phyloP scores from a whole-genome alignment of 441 rosid species.

The Pelargonium fulgidum region DNA sequence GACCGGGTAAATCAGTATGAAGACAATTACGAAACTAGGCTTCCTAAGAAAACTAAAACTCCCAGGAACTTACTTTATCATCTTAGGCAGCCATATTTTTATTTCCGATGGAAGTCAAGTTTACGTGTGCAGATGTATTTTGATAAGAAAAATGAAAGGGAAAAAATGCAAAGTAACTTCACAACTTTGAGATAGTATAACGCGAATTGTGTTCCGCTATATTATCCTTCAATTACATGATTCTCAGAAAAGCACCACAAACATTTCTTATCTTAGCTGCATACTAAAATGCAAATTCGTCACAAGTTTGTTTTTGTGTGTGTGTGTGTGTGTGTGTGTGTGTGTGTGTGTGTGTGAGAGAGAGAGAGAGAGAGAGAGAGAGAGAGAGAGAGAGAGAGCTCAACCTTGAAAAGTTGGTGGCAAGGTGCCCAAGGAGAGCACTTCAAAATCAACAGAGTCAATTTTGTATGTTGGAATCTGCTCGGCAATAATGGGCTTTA shows the following conservation, averaged over 20 bases:
- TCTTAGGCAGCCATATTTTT: no score
- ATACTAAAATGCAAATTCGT: neutral
- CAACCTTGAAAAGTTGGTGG: constrained; percentile 64
- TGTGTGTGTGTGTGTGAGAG: neutral
- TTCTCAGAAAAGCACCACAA: neutral
- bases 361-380: neutral
- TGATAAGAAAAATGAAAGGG: neutral
- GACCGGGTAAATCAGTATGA: neutral
- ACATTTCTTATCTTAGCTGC: neutral
- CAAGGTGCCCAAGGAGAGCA: constrained; percentile 51
- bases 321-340: neutral
- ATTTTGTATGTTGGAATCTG: constrained; percentile 60
- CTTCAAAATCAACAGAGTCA: constrained; percentile 62
- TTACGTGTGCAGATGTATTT: neutral
- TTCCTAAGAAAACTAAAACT: neutral
- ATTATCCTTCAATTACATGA: neutral
- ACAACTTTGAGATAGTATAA: neutral
- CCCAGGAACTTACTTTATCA: neutral
- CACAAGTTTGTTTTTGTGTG: neutral
- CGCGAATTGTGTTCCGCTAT: neutral
- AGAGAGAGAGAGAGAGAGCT: constrained; percentile 3
- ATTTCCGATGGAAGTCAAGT: neutral
- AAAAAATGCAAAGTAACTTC: neutral
- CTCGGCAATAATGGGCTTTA: constrained; percentile 59
- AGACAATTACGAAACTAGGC: neutral